These are phyloP conservation scores for Vitis hybrid DNA, from an alignment of 177 flowering plant species.

Conservation along the genomic window DNA sequence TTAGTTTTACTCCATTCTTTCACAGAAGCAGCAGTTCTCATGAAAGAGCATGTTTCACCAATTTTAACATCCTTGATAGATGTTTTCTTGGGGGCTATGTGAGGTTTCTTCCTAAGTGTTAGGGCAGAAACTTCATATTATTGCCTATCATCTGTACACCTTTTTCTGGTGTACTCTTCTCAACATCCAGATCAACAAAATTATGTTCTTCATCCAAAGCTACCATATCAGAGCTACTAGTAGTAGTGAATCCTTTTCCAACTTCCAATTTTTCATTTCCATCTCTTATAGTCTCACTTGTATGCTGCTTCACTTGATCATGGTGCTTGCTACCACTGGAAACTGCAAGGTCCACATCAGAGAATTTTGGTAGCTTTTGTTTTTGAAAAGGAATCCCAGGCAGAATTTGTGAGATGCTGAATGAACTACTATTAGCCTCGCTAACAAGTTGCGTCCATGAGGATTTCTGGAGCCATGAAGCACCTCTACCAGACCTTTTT, in stretches of 20 bases:
- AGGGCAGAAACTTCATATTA: slow-evolving; percentile 9
- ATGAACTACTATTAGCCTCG: slow-evolving; percentile 36
- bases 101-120: slow-evolving; percentile 9
- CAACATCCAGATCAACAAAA: neutral
- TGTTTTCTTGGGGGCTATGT: slow-evolving; percentile 12
- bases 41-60: slow-evolving; percentile 59
- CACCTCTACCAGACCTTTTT: slow-evolving; percentile 35
- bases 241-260: no score
- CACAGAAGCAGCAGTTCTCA: slow-evolving; percentile 66
- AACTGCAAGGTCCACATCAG: neutral
- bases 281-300: slow-evolving; percentile 9
- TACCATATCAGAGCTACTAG: neutral
- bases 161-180: neutral
- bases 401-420: slow-evolving; percentile 65
- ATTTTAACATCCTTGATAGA: slow-evolving; percentile 10
- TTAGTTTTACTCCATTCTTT: slow-evolving; percentile 26
- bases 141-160: neutral
- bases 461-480: slow-evolving; percentile 61
- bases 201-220: slow-evolving; percentile 5
- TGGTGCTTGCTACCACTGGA: neutral
- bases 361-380: no score
- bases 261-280: neutral
- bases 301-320: slow-evolving; percentile 2
- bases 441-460: slow-evolving; percentile 78
- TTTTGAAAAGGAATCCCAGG: slow-evolving; percentile 23